Evolutionary conservation across 2,329 filamentous ascomycete species (phyloP).

Genomic region (Monascus ruber): DNA sequence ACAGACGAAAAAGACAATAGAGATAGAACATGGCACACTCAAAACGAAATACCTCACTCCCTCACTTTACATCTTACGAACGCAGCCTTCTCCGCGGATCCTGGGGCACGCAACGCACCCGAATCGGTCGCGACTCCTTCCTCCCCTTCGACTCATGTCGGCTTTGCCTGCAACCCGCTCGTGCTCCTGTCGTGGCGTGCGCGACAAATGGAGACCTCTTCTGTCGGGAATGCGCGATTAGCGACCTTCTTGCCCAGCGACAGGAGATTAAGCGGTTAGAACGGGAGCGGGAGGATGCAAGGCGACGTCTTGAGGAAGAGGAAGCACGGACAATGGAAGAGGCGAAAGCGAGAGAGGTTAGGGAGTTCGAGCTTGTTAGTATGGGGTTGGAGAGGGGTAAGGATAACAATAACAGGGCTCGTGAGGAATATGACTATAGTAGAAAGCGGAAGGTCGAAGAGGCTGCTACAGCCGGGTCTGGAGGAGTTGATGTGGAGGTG

Average conservation of each 20-base stretch:
- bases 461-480: conserved; percentile 4
- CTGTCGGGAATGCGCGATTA: conserved; percentile 86
- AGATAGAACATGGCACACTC: conserved; percentile 30
- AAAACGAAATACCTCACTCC: conserved; percentile 82
- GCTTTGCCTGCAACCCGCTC: conserved; percentile 71
- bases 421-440: conserved; percentile 6
- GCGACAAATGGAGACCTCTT: conserved; percentile 71
- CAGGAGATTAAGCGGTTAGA: conserved; percentile 80
- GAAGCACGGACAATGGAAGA: conserved; percentile 55
- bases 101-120: conserved; percentile 75
- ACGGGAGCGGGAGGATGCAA: conserved; percentile 50
- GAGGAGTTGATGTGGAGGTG: conserved; percentile 33
- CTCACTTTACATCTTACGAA: conserved; percentile 91
- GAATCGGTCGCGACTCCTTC: conserved; percentile 80
- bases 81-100: conserved; percentile 66
- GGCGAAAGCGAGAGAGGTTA: conserved; percentile 56
- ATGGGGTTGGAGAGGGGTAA: conserved; percentile 44
- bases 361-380: conserved; percentile 76
- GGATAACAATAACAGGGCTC: conserved; percentile 6
- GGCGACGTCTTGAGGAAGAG: conserved; percentile 51
- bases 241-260: conserved; percentile 80
- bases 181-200: conserved; percentile 78
- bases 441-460: conserved; percentile 20
- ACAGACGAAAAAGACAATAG: too few relatives aligned
- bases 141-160: conserved; percentile 82